Conservation (phyloP, 1,284 basidiomycete species). For the Coniferiporia sulphurascens region DNA sequence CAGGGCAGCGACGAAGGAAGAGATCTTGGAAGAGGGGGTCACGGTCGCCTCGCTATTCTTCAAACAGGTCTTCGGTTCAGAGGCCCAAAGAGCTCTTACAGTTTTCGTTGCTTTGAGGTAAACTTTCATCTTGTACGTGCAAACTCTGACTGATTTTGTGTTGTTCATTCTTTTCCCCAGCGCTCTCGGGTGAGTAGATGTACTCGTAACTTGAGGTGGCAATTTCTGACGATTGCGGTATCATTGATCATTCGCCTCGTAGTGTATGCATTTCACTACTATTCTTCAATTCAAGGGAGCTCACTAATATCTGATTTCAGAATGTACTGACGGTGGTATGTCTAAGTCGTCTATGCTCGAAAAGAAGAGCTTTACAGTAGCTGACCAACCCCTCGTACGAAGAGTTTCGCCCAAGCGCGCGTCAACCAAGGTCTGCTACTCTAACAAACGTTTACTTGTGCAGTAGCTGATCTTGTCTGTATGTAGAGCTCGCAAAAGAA, state of each 20-base stretch:
- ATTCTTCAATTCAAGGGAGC: neutral
- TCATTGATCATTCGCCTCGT: neutral
- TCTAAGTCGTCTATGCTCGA: neutral
- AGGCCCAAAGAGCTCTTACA: slow-evolving; percentile 43
- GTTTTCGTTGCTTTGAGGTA: slow-evolving; percentile 50
- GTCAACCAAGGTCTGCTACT: slow-evolving; percentile 38
- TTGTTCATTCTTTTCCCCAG: neutral
- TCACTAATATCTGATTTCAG: slow-evolving; percentile 19
- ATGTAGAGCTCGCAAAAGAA: slow-evolving; percentile 51
- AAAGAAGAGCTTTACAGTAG: neutral
- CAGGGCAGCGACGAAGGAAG: slow-evolving; percentile 37
- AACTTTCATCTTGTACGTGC: neutral
- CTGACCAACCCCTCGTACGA: neutral
- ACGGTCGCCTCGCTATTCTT: slow-evolving; percentile 54
- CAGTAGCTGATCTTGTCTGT: neutral
- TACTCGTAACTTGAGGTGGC: neutral
- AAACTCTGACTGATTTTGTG: neutral
- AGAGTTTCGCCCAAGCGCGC: slow-evolving; percentile 42
- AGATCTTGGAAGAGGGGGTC: slow-evolving; percentile 41
- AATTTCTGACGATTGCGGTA: neutral
- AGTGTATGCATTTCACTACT: slow-evolving; percentile 1
- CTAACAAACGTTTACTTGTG: no score
- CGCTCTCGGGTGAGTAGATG: slow-evolving; percentile 10
- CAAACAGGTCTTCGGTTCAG: slow-evolving; percentile 45
- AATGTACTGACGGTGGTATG: slow-evolving; percentile 34